A percentile compares a stretch with the other conserved stretches of the same genome.
Conservation (phyloP, 78 protist species). For the Dictyostelium purpureum region DNA sequence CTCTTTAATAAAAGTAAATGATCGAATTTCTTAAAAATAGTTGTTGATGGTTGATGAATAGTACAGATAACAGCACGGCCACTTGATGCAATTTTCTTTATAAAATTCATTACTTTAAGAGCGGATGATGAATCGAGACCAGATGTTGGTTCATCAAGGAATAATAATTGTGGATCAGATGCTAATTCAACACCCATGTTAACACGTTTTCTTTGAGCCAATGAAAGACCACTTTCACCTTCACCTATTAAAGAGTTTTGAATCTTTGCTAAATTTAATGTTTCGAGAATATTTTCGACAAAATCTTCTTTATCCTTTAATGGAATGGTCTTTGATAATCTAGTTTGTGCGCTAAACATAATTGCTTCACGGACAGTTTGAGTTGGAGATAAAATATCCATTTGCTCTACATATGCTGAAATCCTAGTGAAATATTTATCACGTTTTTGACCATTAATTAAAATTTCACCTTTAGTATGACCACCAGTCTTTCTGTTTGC, state of each 20-base stretch:
- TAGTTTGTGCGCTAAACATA: conserved; percentile 38
- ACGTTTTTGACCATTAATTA: conserved; percentile 49
- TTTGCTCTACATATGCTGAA: conserved; percentile 65
- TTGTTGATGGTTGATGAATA: conserved; percentile 93
- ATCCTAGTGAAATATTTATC: conserved; percentile 38
- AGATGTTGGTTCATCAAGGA: conserved; percentile 82
- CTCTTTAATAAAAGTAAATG: conserved; percentile 79
- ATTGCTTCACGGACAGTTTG: conserved; percentile 51
- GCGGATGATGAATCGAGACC: conserved; percentile 79
- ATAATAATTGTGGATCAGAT: conserved; percentile 71
- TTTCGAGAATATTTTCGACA: conserved; percentile 40
- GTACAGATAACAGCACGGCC: conserved; percentile 76
- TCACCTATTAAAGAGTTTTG: conserved; percentile 42
- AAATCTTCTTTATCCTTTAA: background rate
- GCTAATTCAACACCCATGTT: conserved; percentile 85
- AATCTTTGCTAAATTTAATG: conserved; percentile 47
- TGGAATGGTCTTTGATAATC: background rate
- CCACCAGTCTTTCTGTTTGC: conserved; percentile 80
- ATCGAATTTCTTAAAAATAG: conserved; percentile 78
- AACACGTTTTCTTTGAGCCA: conserved; percentile 81
- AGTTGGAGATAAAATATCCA: conserved; percentile 32
- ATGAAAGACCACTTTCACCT: conserved; percentile 60
- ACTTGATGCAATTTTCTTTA: conserved; percentile 49
- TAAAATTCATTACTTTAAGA: conserved; percentile 54
- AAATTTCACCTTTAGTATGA: conserved; percentile 44